Percentiles rank a stretch among this genome's conserved stretches.
phyloP scores from a whole-genome alignment of 1,139 yeast species.

The Candida smagusa region DNA sequence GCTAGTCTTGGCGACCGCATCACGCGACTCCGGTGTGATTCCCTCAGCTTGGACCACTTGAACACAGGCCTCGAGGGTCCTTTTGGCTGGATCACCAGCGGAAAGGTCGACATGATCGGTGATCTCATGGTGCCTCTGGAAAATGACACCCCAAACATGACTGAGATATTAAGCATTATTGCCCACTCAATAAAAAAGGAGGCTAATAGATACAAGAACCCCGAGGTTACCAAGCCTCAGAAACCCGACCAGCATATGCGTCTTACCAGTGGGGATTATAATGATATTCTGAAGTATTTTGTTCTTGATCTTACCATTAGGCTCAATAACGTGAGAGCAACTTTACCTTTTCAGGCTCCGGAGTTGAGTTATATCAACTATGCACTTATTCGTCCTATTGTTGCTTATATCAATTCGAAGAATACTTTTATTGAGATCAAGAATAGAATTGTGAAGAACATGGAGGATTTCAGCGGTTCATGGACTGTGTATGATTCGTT shows the following conservation, averaged over 20 bases:
- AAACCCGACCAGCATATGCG: slow-evolving; percentile 27
- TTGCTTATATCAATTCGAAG: slow-evolving; percentile 87
- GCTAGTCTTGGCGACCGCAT: slow-evolving; percentile 46
- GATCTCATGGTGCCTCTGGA: slow-evolving; percentile 80
- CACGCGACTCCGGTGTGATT: slow-evolving; percentile 80
- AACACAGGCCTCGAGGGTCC: slow-evolving; percentile 92
- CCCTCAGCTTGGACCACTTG: slow-evolving; percentile 80
- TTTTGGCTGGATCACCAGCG: slow-evolving; percentile 93
- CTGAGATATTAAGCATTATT: slow-evolving; percentile 39
- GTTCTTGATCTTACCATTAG: slow-evolving; percentile 76
- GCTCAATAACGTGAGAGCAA: slow-evolving; percentile 81
- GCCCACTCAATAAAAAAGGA: slow-evolving; percentile 40
- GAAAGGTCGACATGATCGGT: slow-evolving; percentile 89
- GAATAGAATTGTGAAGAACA: slow-evolving; percentile 77
- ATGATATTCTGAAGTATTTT: slow-evolving; percentile 52
- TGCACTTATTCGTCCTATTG: slow-evolving; percentile 91
- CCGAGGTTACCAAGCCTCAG: slow-evolving; percentile 24
- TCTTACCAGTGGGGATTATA: slow-evolving; percentile 24
- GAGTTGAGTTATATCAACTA: slow-evolving; percentile 86
- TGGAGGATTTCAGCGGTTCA: slow-evolving; percentile 85
- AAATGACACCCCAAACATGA: slow-evolving; percentile 40
- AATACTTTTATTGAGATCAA: slow-evolving; percentile 86
- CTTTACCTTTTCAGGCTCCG: slow-evolving; percentile 79
- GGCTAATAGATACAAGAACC: slow-evolving; percentile 36
- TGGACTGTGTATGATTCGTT: slow-evolving; percentile 95